Base-by-base conservation (phyloP, 179 eudicot genomes). In the Spergularia azorica region DNA sequence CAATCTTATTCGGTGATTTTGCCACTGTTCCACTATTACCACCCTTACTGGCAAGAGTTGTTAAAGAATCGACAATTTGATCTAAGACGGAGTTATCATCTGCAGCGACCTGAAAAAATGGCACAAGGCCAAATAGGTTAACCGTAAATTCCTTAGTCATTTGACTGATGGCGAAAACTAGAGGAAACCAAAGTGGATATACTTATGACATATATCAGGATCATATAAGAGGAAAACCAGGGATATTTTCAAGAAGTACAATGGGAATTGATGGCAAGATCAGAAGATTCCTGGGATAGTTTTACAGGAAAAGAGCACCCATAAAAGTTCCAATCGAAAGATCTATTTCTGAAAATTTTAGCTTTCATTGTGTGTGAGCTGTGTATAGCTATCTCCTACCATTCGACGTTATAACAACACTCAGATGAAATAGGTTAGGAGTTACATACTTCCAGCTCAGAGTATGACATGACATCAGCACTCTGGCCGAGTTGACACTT, bases 401-500 rank as follows among this genome's bases (percentile, higher is more conserved):
- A 26, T 56, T 67, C 63, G 9, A 16, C 46, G 32, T 10, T 43
- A 18, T 7, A 20, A 54, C 11, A 57, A 58, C 10, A 43, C 1
- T 46, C 11, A 51, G 63, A 41, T 11, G 50, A 59, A 63, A 48
- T 51, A n/a, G 38, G 46, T 10, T 56, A 32, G n/a, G 66, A 64
- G 63, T 20, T 58, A 78, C 88, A 84, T 86, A 94, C 99, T 84
- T 95, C 98, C 78, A 95, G 90, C 82, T 95, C 99, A 50, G 97
- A 93, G 81, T 87, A 95, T 65, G 99, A 95, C 81, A 79, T 84
- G 63, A 84, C 91, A 82, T 85, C 79, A 62, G 93, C 76, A 75
- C 84, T 93, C 90, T 95, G 97, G 79, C 99, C 99, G 55, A 95
- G 91, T 77, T 89, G 92, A 73, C 98, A 95, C 81, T 91, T 95